These are phyloP conservation scores for Pleurotus ostreatus DNA, from an alignment of 768 basidiomycete species.

Conservation along the genomic window DNA sequence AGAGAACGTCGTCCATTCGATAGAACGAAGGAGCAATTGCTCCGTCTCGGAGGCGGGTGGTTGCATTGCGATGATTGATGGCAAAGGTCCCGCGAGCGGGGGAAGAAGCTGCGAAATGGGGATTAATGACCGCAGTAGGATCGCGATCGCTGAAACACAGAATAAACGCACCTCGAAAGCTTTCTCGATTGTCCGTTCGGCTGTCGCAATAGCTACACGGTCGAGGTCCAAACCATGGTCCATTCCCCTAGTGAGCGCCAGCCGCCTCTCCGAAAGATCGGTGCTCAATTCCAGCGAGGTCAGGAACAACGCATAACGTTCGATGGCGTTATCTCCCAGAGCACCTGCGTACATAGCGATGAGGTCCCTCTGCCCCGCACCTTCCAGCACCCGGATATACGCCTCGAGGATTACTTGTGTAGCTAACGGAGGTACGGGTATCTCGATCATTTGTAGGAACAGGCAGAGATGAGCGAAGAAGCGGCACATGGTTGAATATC, in stretches of 20 bases:
- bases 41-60: slow-evolving; percentile 56
- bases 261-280: slow-evolving; percentile 58
- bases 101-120: slow-evolving; percentile 42
- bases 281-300: slow-evolving; percentile 66
- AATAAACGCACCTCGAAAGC: slow-evolving; percentile 51
- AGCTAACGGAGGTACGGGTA: slow-evolving; percentile 66
- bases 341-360: slow-evolving; percentile 94
- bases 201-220: slow-evolving; percentile 75
- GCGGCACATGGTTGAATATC: slow-evolving; percentile 69
- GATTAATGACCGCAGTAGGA: neutral
- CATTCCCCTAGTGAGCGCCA: slow-evolving; percentile 69
- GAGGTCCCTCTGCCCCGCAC: slow-evolving; percentile 75
- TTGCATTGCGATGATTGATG: slow-evolving; percentile 56
- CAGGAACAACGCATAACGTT: slow-evolving; percentile 89
- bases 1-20: slow-evolving; percentile 90
- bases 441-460: slow-evolving; percentile 78
- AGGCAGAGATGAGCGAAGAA: slow-evolving; percentile 95
- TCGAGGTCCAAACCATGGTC: slow-evolving; percentile 84
- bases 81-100: slow-evolving; percentile 50
- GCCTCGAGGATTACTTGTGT: slow-evolving; percentile 83
- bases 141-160: slow-evolving; percentile 5
- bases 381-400: slow-evolving; percentile 87
- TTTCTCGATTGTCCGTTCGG: slow-evolving; percentile 71
- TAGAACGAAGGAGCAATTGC: slow-evolving; percentile 69
- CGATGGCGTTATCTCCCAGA: slow-evolving; percentile 85